Percentiles rank a stretch among this genome's conserved stretches.
Conservation (phyloP, 176 grass and related monocot species). For the Triticum turgidum region DNA sequence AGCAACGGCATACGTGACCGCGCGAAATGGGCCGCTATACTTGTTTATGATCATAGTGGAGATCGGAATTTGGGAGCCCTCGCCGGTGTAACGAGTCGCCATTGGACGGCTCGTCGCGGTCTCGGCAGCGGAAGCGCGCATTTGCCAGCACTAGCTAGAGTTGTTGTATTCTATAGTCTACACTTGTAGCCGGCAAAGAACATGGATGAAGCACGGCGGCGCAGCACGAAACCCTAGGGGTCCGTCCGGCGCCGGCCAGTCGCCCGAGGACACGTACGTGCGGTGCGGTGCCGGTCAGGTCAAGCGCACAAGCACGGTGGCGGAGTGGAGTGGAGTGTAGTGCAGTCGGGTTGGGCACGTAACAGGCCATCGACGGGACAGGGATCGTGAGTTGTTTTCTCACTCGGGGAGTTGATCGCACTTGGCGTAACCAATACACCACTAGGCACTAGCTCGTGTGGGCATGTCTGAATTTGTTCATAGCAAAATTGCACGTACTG, state of each 20-base stretch:
- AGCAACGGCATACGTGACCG: slow-evolving; percentile 22
- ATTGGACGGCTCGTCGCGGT: slow-evolving; percentile 28
- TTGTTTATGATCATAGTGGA: not conserved
- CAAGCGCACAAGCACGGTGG: not conserved
- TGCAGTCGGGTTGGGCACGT: not conserved
- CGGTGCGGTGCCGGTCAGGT: not conserved
- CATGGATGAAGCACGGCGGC: not conserved
- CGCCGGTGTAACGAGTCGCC: slow-evolving; percentile 26
- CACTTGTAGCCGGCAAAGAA: not conserved
- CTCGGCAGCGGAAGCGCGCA: not conserved
- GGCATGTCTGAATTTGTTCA: no score
- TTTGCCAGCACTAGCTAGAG: not conserved
- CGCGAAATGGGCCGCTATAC: not conserved
- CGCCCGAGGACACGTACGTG: not conserved
- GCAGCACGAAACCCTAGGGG: no score
- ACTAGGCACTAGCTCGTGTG: no score
- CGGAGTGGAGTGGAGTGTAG: not conserved
- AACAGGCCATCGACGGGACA: not conserved
- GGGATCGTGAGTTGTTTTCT: no score
- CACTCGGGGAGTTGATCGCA: no score
- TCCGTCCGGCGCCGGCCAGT: not conserved
- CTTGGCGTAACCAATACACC: no score
- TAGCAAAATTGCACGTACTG: no score
- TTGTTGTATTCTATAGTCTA: not conserved
- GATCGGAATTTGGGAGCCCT: not conserved